Conservation (phyloP, 345 rosid genomes). For the Boechera divaricarpa region DNA sequence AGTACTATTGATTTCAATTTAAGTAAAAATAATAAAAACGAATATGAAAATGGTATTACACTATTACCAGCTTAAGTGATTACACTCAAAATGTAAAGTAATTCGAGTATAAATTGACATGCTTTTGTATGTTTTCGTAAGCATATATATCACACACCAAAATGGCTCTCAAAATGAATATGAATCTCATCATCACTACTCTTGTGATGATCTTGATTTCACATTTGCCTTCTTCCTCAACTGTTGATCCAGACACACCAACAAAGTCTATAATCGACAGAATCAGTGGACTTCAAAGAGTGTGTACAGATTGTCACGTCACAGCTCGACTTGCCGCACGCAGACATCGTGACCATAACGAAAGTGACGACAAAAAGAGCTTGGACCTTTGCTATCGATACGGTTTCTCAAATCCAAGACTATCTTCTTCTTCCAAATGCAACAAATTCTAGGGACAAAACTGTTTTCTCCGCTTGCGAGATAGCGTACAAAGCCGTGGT, state of each 20-base stretch:
- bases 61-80: background rate
- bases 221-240: constrained; percentile 1
- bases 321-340: background rate
- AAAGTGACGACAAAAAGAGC: constrained; percentile 1
- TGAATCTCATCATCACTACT: constrained; percentile 5
- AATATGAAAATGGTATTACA: background rate
- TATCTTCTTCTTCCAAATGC: constrained; percentile 13
- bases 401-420: background rate
- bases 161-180: background rate
- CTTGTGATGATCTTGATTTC: constrained; percentile 14
- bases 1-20: no score
- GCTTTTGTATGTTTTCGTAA: background rate
- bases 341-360: constrained; percentile 16
- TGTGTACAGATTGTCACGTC: background rate
- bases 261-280: constrained; percentile 4
- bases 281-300: background rate
- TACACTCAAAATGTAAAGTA: background rate
- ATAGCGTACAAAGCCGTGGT: constrained; percentile 14
- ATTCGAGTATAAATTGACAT: background rate
- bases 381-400: background rate
- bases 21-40: no score
- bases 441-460: background rate
- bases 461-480: background rate
- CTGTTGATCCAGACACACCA: background rate
- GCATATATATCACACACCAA: background rate